Evolutionary conservation across 306 rosid genomes (phyloP), one percentile per base, ranked within the genome.

Genomic region (Dalbergia oliveri): DNA sequence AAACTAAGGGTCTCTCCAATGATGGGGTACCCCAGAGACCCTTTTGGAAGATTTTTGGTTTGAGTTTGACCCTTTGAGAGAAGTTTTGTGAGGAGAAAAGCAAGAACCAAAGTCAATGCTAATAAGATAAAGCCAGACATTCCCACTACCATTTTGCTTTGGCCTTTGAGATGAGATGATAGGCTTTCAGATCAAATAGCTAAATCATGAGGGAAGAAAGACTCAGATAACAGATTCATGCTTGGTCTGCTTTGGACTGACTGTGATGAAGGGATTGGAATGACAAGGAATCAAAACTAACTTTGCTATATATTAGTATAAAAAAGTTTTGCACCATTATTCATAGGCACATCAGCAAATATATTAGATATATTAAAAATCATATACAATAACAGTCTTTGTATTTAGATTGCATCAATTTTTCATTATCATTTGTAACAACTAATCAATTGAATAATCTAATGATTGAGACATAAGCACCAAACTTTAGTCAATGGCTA

Each of bases 1-100:
- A 79, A 86, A 53, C 88, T 67, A 11, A 84, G 23, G 65, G 92
- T 86, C 88, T 88, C 92, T 82, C 90, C 88, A 1, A 86, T 76
- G 5, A 86, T 12, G 39, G 90, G 92, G 12, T 82, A 86, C 61
- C 92, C 90, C 19, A 82, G 59, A 76, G 92, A 88, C 34, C 92
- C 90, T 80, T 76, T 75, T n/a, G 92, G 90, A 35, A 88, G 64
- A 74, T 84, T 88, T 80, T 76, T 84, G 16, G 66, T 9, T 9
- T 43, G 11, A 6, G 47, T 64, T 65, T 73, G 73, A 77, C 69
- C n/a, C 18, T 82, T 84, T 4, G 65, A 76, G 78, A 86, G 53
- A 45, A 82, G 19, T 66, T 84, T 84, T 61, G 73, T 76, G 34
- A 89, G 15, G 15, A 84, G 65, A 64, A 77, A 74, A 70, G 75